Base-by-base conservation (phyloP, 306 rosid genomes). In the Casuarina equisetifolia region DNA sequence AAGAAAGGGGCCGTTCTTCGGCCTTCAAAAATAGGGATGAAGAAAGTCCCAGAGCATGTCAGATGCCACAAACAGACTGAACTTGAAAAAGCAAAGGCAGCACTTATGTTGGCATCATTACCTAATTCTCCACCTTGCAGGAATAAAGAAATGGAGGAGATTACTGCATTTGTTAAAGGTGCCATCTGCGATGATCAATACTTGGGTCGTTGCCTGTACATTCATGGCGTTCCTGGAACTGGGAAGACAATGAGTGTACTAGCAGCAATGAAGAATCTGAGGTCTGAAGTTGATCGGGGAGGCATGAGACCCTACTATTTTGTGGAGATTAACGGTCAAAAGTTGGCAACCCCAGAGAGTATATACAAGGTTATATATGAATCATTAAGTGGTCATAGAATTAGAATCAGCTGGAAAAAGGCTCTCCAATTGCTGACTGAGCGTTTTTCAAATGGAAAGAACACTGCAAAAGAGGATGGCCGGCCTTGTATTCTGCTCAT, bases 211-310 rank as follows among this genome's bases (percentile, higher is more conserved):
- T 95, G 98, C 84, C 86, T 95, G 52, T 95, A 95, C 80, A 88
- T 95, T 71, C 97, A 95, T 51, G 98, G 98, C 79, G 97, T 95
- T 95, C 97, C 97, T 4, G 98, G 98, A 85, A 92, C 98, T 74
- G 98, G 98, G 74, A 95, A 95, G 98, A 95, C 98, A 54, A 91
- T 88, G 97, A 92, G 93, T 86, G 97, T 92, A 17, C 84, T 92
- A 67, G 64, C 93, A 17, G 96, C 87, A 79, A 88, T 95, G 97
- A 91, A 87, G 83, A 86, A 81, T 82, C 80, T 95, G 85, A 91
- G 85, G 86, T 84, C 90, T 59, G 97, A 95, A 88, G 96, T 91
- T 83, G 97, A 95, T 81, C 86, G 92, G 35, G 96, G 97, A 82
- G 83, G 70, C 78, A 68, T 91, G 75, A 88, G 70, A 75, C 97